Percentiles rank a stretch among this genome's conserved stretches.
These are phyloP conservation scores for Carallia brachiata DNA, from an alignment of 345 rosid species.

Conservation along the genomic window DNA sequence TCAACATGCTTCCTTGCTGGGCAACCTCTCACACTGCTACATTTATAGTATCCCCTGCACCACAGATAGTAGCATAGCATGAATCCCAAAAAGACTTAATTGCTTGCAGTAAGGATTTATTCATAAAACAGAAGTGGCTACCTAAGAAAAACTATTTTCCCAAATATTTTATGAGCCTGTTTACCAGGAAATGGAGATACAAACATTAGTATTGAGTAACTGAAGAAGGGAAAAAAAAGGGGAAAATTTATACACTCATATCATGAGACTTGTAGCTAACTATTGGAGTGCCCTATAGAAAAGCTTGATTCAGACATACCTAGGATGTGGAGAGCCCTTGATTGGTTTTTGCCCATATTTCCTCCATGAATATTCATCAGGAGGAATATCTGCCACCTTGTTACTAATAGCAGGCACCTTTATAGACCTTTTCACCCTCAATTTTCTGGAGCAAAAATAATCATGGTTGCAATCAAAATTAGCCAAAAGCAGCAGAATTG, in stretches of 20 bases:
- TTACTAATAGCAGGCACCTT: conserved; percentile 87
- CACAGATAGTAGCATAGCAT: neutral
- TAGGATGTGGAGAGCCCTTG: conserved; percentile 81
- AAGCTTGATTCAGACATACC: conserved; percentile 34
- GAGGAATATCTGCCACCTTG: conserved; percentile 82
- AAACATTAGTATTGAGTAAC: no score
- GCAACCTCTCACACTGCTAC: conserved; percentile 78
- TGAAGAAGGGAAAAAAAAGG: neutral
- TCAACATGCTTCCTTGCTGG: conserved; percentile 90
- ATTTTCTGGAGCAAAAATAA: conserved; percentile 40
- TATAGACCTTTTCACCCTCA: conserved; percentile 60
- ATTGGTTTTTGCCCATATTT: conserved; percentile 87
- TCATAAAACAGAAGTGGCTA: no score
- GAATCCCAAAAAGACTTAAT: neutral
- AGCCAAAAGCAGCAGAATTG: neutral
- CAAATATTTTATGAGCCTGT: no score
- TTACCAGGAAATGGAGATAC: no score
- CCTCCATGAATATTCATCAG: conserved; percentile 85
- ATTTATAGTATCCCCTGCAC: conserved; percentile 81
- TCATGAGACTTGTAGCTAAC: neutral
- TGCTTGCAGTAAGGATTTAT: neutral
- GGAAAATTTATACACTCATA: neutral
- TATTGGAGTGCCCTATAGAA: no score
- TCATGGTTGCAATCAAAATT: neutral
- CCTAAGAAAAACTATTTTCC: no score